Conservation (phyloP, 139 green algal genomes). For the Monoraphidium neglectum region DNA sequence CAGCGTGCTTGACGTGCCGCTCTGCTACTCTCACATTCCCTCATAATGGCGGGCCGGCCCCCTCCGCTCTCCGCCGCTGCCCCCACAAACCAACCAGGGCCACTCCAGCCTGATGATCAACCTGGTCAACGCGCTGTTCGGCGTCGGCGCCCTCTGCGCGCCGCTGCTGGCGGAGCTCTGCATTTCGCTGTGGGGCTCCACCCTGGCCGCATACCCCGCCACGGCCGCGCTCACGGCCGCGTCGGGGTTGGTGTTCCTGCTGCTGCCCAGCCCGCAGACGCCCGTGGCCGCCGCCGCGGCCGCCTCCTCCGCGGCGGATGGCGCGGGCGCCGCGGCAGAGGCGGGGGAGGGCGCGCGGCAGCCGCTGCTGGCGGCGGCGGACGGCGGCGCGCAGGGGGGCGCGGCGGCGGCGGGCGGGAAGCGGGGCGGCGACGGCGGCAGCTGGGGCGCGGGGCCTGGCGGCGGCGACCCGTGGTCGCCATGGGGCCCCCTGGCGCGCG, state of each 20-base stretch:
- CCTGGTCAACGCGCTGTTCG: conserved; percentile 28
- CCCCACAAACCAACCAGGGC: neutral
- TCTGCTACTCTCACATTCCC: neutral
- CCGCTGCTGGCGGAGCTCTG: conserved; percentile 21
- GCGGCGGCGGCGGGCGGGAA: neutral
- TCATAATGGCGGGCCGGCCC: neutral
- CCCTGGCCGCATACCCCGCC: conserved; percentile 8
- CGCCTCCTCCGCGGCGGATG: conserved; percentile 4
- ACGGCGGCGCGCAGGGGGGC: neutral
- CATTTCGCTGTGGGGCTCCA: neutral
- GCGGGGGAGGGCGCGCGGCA: neutral
- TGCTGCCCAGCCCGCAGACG: conserved; percentile 22
- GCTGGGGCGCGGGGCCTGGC: neutral
- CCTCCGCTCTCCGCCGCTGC: too few species aligned
- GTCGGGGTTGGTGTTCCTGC: conserved; percentile 4
- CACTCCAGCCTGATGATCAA: conserved; percentile 18
- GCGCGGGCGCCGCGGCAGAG: neutral
- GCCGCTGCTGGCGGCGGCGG: neutral
- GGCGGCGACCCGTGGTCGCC: neutral
- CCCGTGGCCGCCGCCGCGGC: neutral
- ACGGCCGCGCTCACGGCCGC: conserved; percentile 19
- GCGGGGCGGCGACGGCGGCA: neutral
- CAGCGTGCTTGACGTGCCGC: too few species aligned
- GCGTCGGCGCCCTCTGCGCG: conserved; percentile 16
- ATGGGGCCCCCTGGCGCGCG: too few species aligned